Percentiles rank a stretch among this genome's conserved stretches.
Evolutionary conservation across 139 green algal genomes (phyloP).

Genomic region (Desmodesmus armatus): DNA sequence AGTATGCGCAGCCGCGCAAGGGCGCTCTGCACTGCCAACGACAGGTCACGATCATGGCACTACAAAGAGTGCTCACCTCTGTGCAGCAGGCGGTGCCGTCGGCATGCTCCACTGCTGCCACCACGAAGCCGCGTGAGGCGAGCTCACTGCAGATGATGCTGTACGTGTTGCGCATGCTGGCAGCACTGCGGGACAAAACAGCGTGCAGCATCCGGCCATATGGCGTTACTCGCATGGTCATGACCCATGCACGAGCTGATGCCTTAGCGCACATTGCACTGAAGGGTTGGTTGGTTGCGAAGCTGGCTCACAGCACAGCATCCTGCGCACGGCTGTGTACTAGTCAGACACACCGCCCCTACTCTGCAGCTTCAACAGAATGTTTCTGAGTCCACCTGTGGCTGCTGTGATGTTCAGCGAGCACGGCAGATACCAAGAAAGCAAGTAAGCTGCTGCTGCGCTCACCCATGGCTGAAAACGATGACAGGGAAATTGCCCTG

Average conservation of each 20-base stretch:
- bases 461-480: constrained; percentile 44
- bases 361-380: too few relatives aligned
- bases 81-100: constrained; percentile 38
- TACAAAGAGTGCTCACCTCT: too few relatives aligned
- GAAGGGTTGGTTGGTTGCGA: too few relatives aligned
- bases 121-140: constrained; percentile 43
- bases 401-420: background rate
- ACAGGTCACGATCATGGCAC: too few relatives aligned
- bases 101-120: constrained; percentile 40
- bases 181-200: constrained; percentile 29
- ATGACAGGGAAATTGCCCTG: constrained; percentile 33
- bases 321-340: too few relatives aligned
- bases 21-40: too few relatives aligned
- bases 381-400: too few relatives aligned
- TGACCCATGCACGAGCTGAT: background rate
- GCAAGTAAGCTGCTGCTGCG: background rate
- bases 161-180: constrained; percentile 48
- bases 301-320: too few relatives aligned
- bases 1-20: too few relatives aligned
- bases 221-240: background rate
- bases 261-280: background rate
- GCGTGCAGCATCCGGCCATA: background rate
- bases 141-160: constrained; percentile 37
- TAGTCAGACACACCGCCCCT: too few relatives aligned
- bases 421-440: background rate